Evolutionary conservation across 2,329 filamentous ascomycete species (phyloP), one percentile per base, ranked within the genome.

Genomic region (Arthrobotrys sphaeroides): DNA sequence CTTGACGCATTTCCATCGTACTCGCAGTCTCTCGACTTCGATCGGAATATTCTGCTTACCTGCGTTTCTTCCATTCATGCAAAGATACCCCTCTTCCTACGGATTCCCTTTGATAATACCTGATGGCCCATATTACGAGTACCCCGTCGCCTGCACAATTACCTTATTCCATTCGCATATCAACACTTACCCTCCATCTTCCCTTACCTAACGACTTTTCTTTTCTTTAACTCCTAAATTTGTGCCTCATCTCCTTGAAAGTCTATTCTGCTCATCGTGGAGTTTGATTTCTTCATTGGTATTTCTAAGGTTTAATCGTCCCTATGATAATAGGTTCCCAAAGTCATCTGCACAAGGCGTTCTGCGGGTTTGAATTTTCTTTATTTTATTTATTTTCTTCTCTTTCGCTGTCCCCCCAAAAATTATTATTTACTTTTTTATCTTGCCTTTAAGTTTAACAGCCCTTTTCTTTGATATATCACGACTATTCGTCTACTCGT

Each of bases 211-310:
- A 72, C 67, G 55, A 64, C 26, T 77, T 53, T 68, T 42, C 40
- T 55, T 38, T 60, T 38, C 20, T 55, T 60, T 43, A 59, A 53
- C 42, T 64, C 57, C 47, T 36, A 51, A 61, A 69, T 16, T 53
- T 51, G 40, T 43, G 20, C 24, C 38, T 60, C 43, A 59, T 45
- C 20, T 47, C 43, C 55, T 51, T 57, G 40, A 49, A 49, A 33
- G 26, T 36, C 47, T 51, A 36, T 45, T 38, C 38, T 55, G 31
- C 24, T 42, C 45, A 43, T 60, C 49, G 49, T 64, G 69, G 69
- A 73, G 69, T 64, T 76, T 73, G 65, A 67, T 75, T 67, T 67
- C 47, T 43, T 68, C 70, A 61, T 68, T 62, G 73, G 73, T 62
- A 72, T 70, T 78, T 45, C 72, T 68, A 61, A 75, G 66, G 74